Evolutionary conservation across 805 yeast species (phyloP).

Genomic region (Candida stauntonica): DNA sequence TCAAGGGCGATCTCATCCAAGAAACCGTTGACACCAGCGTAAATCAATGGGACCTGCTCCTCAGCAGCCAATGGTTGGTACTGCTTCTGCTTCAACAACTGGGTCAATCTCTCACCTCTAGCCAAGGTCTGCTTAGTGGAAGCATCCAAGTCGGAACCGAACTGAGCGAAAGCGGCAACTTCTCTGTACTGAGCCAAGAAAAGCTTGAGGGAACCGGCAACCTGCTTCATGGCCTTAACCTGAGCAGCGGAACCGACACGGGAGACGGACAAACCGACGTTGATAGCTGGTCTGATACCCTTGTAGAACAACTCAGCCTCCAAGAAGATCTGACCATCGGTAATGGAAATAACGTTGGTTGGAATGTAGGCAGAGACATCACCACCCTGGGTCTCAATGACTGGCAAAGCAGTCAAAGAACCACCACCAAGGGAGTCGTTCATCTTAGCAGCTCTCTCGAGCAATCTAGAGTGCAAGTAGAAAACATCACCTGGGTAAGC

Average conservation of each 20-base stretch:
- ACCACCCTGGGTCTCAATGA: conserved; percentile 98
- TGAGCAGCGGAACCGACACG: conserved; percentile 99
- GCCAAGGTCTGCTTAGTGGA: conserved; percentile 97
- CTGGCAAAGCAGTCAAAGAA: conserved; percentile 93
- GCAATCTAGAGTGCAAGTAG: conserved; percentile 58
- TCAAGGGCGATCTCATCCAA: conserved; percentile 81
- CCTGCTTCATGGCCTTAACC: conserved; percentile 99
- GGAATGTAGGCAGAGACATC: conserved; percentile 98
- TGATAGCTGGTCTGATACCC: conserved; percentile 99
- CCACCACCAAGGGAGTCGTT: conserved; percentile 86
- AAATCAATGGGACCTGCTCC: conserved; percentile 98
- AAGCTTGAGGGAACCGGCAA: conserved; percentile 99
- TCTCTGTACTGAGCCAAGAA: conserved; percentile 99
- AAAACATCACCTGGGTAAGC: conserved; percentile 27
- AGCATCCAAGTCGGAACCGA: conserved; percentile 99
- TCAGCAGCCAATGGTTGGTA: conserved; percentile 95
- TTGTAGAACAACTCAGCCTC: conserved; percentile 99
- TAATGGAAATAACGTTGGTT: conserved; percentile 95
- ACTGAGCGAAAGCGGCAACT: conserved; percentile 99
- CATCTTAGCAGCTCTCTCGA: conserved; percentile 98
- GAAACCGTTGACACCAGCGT: conserved; percentile 99
- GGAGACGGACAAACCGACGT: conserved; percentile 99
- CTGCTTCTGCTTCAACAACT: conserved; percentile 97
- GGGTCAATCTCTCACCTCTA: conserved; percentile 99
- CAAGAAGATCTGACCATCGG: conserved; percentile 97